These are phyloP conservation scores for Leccinum ochraceum DNA, from an alignment of 768 basidiomycete species.

Conservation along the genomic window DNA sequence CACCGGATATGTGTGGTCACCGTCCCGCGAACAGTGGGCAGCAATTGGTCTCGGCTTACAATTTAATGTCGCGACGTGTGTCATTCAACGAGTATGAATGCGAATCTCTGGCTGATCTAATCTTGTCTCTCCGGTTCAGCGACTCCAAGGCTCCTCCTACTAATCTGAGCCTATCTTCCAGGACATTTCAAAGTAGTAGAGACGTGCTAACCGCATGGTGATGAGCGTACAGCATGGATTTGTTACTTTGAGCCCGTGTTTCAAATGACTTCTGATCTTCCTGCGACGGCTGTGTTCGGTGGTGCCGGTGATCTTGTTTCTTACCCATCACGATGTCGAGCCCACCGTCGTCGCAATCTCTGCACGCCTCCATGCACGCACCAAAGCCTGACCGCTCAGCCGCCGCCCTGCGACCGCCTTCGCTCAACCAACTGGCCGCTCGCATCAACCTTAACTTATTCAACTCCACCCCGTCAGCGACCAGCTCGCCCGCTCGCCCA, in stretches of 20 bases:
- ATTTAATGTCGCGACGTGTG: neutral
- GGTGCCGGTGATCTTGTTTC: slow-evolving; percentile 14
- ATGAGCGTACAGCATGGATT: no score
- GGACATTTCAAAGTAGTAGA: neutral
- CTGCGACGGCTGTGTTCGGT: neutral
- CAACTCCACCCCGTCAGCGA: slow-evolving; percentile 22
- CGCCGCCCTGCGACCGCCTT: slow-evolving; percentile 53
- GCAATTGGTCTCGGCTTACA: no score
- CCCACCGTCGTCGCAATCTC: slow-evolving; percentile 30
- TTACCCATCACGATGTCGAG: slow-evolving; percentile 32
- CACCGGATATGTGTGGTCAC: neutral
- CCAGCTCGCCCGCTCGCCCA: slow-evolving; percentile 48
- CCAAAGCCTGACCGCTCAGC: slow-evolving; percentile 41
- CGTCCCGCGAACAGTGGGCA: no score
- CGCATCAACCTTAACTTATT: slow-evolving; percentile 56
- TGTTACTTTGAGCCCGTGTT: neutral
- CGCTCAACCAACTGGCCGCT: slow-evolving; percentile 80
- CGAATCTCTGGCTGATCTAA: no score
- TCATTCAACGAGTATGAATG: no score
- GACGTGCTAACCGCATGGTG: neutral
- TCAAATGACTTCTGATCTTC: neutral
- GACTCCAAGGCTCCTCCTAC: neutral
- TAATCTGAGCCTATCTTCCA: neutral
- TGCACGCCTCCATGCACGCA: slow-evolving; percentile 35
- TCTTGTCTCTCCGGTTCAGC: neutral